Evolutionary conservation across 306 rosid genomes (phyloP).

Genomic region (Cicer yamashitae): DNA sequence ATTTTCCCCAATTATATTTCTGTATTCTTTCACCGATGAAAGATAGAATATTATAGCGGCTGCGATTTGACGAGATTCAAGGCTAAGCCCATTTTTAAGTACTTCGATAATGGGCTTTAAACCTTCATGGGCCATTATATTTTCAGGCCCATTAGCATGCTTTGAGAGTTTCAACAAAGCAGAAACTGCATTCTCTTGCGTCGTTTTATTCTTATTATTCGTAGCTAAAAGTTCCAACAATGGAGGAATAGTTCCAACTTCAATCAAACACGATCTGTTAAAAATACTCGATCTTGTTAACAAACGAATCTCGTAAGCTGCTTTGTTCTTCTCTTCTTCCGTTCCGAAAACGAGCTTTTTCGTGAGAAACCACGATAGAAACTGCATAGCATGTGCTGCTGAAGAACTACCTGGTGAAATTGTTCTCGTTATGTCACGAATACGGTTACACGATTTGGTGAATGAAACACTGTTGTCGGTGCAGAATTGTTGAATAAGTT

Average conservation of each 20-base stretch:
- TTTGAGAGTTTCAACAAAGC: slow-evolving; percentile 82
- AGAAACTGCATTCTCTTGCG: slow-evolving; percentile 66
- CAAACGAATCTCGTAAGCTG: slow-evolving; percentile 77
- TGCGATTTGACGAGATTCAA: slow-evolving; percentile 68
- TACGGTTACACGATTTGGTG: slow-evolving; percentile 15
- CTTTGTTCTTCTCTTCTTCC: slow-evolving; percentile 56
- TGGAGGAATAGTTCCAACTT: slow-evolving; percentile 62
- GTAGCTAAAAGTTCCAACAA: slow-evolving; percentile 58
- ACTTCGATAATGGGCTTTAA: slow-evolving; percentile 50
- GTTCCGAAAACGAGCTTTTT: slow-evolving; percentile 66
- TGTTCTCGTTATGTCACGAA: slow-evolving; percentile 50
- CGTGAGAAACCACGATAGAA: slow-evolving; percentile 59
- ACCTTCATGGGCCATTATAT: slow-evolving; percentile 59
- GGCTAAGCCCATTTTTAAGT: slow-evolving; percentile 57
- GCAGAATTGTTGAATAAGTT: slow-evolving; percentile 65
- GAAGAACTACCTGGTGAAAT: slow-evolving; percentile 53
- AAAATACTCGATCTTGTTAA: slow-evolving; percentile 68
- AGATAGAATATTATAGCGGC: slow-evolving; percentile 78
- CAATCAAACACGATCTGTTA: slow-evolving; percentile 69
- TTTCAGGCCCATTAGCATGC: slow-evolving; percentile 55
- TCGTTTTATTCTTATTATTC: slow-evolving; percentile 25
- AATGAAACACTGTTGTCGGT: slow-evolving; percentile 49
- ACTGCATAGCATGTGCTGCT: slow-evolving; percentile 62
- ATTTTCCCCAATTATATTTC: slow-evolving; percentile 65
- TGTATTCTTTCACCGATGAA: slow-evolving; percentile 58